These are phyloP conservation scores for Diaporthe eres DNA, from an alignment of 2,329 filamentous ascomycete species.

Conservation along the genomic window DNA sequence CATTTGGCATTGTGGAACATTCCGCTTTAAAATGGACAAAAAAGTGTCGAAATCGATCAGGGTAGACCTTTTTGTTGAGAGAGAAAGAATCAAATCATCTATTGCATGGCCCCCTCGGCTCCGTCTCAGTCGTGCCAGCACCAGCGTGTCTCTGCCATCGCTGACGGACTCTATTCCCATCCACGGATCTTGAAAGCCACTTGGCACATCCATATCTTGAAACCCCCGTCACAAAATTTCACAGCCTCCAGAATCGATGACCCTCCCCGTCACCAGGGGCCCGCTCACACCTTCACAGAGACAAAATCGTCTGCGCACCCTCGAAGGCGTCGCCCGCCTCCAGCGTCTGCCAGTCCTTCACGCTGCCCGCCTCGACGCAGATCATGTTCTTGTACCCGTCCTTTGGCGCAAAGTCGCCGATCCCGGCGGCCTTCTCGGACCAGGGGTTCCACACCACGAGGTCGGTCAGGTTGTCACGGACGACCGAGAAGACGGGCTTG, in stretches of 20 bases:
- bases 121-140: constrained; percentile 12
- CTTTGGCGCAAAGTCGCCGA: constrained; percentile 90
- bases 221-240: constrained; percentile 1
- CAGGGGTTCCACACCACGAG: constrained; percentile 99
- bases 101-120: not conserved
- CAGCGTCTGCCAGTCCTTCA: constrained; percentile 85
- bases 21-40: not conserved
- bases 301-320: constrained; percentile 70
- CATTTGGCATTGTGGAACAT: not conserved
- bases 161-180: constrained; percentile 17
- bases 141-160: not conserved
- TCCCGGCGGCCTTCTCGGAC: constrained; percentile 84
- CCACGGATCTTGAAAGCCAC: not conserved
- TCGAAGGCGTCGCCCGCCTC: constrained; percentile 82
- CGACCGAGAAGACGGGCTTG: constrained; percentile 77
- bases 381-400: constrained; percentile 94
- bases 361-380: constrained; percentile 91
- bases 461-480: constrained; percentile 87
- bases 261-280: not conserved
- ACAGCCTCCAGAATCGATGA: constrained; percentile 34
- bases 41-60: not conserved
- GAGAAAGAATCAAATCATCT: constrained; percentile 26
- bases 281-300: constrained; percentile 48
- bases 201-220: not conserved
- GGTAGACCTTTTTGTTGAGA: not conserved